Base-by-base conservation (phyloP, 1,139 yeast genomes). In the Meyerozyma sp. region DNA sequence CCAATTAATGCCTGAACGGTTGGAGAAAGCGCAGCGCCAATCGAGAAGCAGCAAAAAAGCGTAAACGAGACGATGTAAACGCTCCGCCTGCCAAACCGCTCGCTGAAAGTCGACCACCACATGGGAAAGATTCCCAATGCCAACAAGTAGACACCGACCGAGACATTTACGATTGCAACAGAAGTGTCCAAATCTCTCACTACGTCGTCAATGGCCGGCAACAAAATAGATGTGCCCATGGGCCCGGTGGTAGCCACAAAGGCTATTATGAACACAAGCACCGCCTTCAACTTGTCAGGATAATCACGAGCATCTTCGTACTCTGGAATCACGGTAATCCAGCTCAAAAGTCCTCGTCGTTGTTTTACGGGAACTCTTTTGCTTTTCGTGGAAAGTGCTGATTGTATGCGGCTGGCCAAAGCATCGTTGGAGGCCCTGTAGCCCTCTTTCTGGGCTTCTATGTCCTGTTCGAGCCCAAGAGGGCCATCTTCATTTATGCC, bases 51-150 rank as follows among this genome's bases (percentile, higher is more conserved):
- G 27, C 79, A 66, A 55, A 84, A 82, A 40, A 85, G 57, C 0
- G 73, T 53, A 57, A 86, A 88, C 5, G 93, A 83, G 3, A 82
- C 55, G 21, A 89, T 63, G 60, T 88, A 89, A 20, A 88, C 82
- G 1, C 82, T 71, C 44, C 96, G 66, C 50, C 96, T 70, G 2
- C 96, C 96, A 52, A 77, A 75, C 44, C 72, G 65, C 59, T 89
- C 96, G 42, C 91, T 81, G 46, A 86, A 73, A 5, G 85, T 77
- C 6, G 93, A 83, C 95, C 96, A 89, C 95, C 95, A 89, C 39
- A 89, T 58, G 1, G 96, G 96, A 55, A 87, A 82, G 1, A 88
- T 70, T 11, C 96, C 96, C 36, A 89, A 59, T 1, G 93, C 72
- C 16, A 87, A 58, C 25, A 87, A 63, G 58, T 87, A 88, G 10